Conservation (phyloP, 148 eudicot genomes). For the Amaranthus hypochondriacus region DNA sequence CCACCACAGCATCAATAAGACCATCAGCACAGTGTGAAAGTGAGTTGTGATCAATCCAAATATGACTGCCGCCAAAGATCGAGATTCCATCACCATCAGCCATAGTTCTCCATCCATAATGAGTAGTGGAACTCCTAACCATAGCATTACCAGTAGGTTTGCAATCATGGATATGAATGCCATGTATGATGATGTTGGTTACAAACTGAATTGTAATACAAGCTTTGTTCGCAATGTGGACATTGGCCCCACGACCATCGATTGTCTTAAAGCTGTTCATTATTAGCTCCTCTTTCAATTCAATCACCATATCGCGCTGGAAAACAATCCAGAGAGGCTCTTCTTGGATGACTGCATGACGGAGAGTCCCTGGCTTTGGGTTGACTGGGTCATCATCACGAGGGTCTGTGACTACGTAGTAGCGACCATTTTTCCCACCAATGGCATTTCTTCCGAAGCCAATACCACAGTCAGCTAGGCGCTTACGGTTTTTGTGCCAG, state of each 20-base stretch:
- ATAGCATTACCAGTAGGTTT: too few species aligned
- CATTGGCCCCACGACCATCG: slow-evolving; percentile 70
- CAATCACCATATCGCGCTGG: slow-evolving; percentile 71
- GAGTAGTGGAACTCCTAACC: slow-evolving; percentile 62
- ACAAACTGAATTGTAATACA: slow-evolving; percentile 65
- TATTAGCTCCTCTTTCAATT: slow-evolving; percentile 57
- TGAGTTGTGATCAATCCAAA: slow-evolving; percentile 83
- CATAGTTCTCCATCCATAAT: slow-evolving; percentile 84
- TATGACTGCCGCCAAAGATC: slow-evolving; percentile 66
- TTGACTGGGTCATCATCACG: slow-evolving; percentile 62
- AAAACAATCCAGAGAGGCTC: slow-evolving; percentile 73
- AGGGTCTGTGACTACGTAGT: slow-evolving; percentile 66
- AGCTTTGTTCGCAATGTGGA: slow-evolving; percentile 69
- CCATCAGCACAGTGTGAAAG: slow-evolving; percentile 81
- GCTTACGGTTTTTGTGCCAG: slow-evolving; percentile 31
- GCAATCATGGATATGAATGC: too few species aligned
- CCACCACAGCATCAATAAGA: slow-evolving; percentile 80
- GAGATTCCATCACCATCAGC: slow-evolving; percentile 83
- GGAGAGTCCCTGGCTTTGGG: slow-evolving; percentile 73
- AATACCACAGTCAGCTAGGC: slow-evolving; percentile 59
- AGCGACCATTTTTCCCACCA: slow-evolving; percentile 70
- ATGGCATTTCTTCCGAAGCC: slow-evolving; percentile 81
- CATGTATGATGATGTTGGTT: too few species aligned
- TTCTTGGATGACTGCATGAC: slow-evolving; percentile 79
- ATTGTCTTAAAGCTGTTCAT: slow-evolving; percentile 36